These are phyloP conservation scores for Boletus huronensis DNA, from an alignment of 768 basidiomycete genomes.

Conservation along the genomic window DNA sequence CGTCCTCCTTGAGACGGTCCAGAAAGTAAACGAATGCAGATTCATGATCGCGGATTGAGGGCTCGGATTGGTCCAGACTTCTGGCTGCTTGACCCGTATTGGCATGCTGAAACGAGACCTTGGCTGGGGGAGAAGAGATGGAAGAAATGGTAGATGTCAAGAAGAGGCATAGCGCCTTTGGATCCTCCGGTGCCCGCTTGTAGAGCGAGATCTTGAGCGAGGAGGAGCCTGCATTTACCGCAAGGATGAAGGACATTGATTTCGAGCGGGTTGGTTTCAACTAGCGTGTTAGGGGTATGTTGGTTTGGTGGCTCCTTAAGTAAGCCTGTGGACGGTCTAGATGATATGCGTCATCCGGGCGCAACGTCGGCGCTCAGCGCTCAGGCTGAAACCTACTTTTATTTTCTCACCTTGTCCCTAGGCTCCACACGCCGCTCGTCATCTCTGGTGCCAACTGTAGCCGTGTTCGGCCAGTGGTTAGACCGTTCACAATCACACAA, in stretches of 20 bases:
- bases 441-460: background rate
- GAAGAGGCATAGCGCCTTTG: conserved; percentile 41
- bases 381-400: background rate
- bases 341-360: background rate
- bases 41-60: conserved; percentile 50
- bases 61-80: conserved; percentile 28
- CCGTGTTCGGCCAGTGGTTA: no score
- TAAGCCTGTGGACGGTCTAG: background rate
- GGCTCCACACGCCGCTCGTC: background rate
- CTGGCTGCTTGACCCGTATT: background rate
- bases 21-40: conserved; percentile 64
- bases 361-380: background rate
- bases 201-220: conserved; percentile 83
- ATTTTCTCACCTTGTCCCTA: background rate
- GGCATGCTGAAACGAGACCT: conserved; percentile 41
- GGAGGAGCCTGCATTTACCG: conserved; percentile 80
- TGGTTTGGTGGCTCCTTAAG: background rate
- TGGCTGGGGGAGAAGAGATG: conserved; percentile 53
- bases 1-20: conserved; percentile 39
- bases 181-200: conserved; percentile 25
- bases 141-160: conserved; percentile 53
- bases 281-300: background rate
- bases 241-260: conserved; percentile 53
- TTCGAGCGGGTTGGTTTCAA: background rate
- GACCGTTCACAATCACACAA: background rate